Evolutionary conservation across 352 stramenopile genomes (phyloP).

Genomic region (Salisapilia sapeloensis): DNA sequence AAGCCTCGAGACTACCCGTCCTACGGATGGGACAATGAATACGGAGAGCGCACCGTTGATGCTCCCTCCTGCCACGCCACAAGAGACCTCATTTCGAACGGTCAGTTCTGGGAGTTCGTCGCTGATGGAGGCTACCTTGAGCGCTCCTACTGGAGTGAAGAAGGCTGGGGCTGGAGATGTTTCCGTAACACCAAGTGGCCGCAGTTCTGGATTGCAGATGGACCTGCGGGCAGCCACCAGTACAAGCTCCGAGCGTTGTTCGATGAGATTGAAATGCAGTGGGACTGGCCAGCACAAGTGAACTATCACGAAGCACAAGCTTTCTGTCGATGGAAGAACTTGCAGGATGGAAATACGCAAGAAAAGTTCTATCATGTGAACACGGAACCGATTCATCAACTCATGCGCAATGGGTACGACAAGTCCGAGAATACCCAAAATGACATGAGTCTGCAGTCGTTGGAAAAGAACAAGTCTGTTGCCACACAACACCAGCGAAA

Average conservation of each 20-base stretch:
- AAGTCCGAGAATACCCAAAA: constrained; percentile 16
- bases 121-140: constrained; percentile 84
- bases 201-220: constrained; percentile 86
- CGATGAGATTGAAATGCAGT: constrained; percentile 83
- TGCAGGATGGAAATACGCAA: constrained; percentile 34
- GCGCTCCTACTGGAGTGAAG: constrained; percentile 78
- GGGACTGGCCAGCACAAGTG: constrained; percentile 91
- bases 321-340: constrained; percentile 81
- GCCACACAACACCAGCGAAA: constrained; percentile 50
- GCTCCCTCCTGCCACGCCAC: constrained; percentile 81
- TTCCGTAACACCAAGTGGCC: constrained; percentile 95
- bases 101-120: constrained; percentile 94
- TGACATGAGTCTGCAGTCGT: constrained; percentile 78
- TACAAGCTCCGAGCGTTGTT: constrained; percentile 91
- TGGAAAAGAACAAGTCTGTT: constrained; percentile 25
- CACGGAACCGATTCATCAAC: constrained; percentile 87
- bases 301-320: constrained; percentile 93
- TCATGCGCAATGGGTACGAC: constrained; percentile 61
- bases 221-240: constrained; percentile 85
- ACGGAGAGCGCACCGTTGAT: constrained; percentile 75
- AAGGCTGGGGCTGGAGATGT: constrained; percentile 89
- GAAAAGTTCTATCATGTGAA: constrained; percentile 73
- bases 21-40: constrained; percentile 98
- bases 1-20: constrained; percentile 86
- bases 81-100: constrained; percentile 91